Conservation (phyloP, 768 basidiomycete species). For the Atractiella rhizophila region DNA sequence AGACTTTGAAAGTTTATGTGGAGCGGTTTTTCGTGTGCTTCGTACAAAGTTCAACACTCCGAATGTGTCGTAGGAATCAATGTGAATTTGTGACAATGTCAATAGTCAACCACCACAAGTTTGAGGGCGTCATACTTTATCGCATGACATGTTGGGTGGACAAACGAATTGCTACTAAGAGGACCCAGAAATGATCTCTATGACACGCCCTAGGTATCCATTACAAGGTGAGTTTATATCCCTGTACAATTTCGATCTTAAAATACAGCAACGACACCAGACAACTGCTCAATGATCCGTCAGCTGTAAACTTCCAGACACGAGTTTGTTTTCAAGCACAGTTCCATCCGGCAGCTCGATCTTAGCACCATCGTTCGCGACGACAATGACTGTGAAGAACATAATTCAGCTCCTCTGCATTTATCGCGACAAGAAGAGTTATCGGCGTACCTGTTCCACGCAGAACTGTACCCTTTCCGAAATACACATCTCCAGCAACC, state of each 20-base stretch:
- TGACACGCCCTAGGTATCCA: too few species aligned
- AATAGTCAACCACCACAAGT: too few species aligned
- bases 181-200: too few species aligned
- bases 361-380: conserved; percentile 55
- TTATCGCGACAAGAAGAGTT: neutral
- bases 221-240: too few species aligned
- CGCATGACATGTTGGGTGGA: too few species aligned
- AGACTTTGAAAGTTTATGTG: too few species aligned
- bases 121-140: too few species aligned
- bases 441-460: conserved; percentile 5
- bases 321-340: conserved; percentile 38
- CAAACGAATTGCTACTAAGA: too few species aligned
- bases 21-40: too few species aligned
- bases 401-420: neutral
- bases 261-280: neutral
- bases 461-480: conserved; percentile 10
- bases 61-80: too few species aligned
- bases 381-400: conserved; percentile 47
- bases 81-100: too few species aligned
- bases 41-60: too few species aligned
- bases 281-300: neutral
- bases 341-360: conserved; percentile 67
- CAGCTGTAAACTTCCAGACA: conserved; percentile 5
- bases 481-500: conserved; percentile 30
- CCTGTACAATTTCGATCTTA: neutral